Conservation (phyloP, 2,329 filamentous ascomycete genomes). For the Zymoseptoria brevis region DNA sequence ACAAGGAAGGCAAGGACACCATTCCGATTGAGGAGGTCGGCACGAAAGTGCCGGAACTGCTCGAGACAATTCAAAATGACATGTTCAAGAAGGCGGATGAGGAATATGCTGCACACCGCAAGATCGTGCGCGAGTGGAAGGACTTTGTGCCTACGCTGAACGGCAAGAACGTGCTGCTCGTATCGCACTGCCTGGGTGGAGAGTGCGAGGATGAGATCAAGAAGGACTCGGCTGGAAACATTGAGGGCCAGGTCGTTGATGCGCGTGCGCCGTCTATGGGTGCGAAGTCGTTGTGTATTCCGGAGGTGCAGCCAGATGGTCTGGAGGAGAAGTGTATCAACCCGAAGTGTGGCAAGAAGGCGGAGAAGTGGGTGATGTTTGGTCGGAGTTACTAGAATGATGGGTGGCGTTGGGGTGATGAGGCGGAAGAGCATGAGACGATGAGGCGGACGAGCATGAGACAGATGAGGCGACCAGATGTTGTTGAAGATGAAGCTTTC, state of each 20-base stretch:
- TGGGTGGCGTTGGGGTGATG: neutral
- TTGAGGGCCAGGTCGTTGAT: slow-evolving; percentile 58
- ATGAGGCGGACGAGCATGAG: neutral
- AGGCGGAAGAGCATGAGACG: neutral
- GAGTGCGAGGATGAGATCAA: slow-evolving; percentile 94
- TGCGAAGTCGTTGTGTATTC: slow-evolving; percentile 68
- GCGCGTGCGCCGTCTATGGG: slow-evolving; percentile 66
- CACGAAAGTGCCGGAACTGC: slow-evolving; percentile 66
- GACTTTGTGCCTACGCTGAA: slow-evolving; percentile 87
- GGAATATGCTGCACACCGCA: slow-evolving; percentile 70
- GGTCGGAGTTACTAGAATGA: slow-evolving; percentile 46
- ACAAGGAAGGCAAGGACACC: slow-evolving; percentile 71
- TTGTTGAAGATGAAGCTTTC: neutral
- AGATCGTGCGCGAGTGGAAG: slow-evolving; percentile 76
- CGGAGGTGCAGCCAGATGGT: slow-evolving; percentile 78
- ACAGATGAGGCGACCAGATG: neutral
- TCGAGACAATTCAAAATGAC: slow-evolving; percentile 83
- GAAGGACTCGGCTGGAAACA: slow-evolving; percentile 74
- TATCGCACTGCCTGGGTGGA: slow-evolving; percentile 77
- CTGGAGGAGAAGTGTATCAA: slow-evolving; percentile 72
- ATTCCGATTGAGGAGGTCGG: slow-evolving; percentile 67
- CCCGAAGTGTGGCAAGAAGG: slow-evolving; percentile 69
- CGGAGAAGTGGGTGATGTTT: slow-evolving; percentile 89
- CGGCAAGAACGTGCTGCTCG: slow-evolving; percentile 82
- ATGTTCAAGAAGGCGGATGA: slow-evolving; percentile 70